Evolutionary conservation across 768 basidiomycete species (phyloP), one percentile per base, ranked within the genome.

Genomic region (Dioszegia aurantiaca): DNA sequence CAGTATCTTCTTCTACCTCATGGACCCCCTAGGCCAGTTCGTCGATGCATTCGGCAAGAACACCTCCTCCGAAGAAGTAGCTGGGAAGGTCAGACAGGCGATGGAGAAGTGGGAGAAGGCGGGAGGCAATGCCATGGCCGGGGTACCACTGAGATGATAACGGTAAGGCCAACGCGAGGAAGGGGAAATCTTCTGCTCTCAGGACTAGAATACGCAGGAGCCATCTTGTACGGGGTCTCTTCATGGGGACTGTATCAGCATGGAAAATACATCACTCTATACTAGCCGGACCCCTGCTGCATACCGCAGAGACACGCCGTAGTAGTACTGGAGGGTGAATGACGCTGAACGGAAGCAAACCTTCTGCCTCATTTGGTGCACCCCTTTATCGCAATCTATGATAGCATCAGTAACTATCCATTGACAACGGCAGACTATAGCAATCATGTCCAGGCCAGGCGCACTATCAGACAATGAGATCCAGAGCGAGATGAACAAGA

Each of bases 401-500:
- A n/a, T n/a, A n/a, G n/a, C n/a, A n/a, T n/a, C n/a, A n/a, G n/a
- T n/a, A n/a, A n/a, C n/a, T n/a, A n/a, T n/a, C n/a, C n/a, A n/a
- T n/a, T n/a, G n/a, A n/a, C n/a, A n/a, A n/a, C n/a, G n/a, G n/a
- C 43, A 44, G 23, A 14, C 33, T n/a, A 24, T 42, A 54, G 27
- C 60, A 63, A 92, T 86, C 85, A 80, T 88, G 62, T 83, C 85
- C 44, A 82, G 89, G 64, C 46, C 73, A 48, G 74, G 77, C 33
- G 74, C 90, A 24, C 79, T 94, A 58, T 92, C 91, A 73, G 94
- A 98, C 66, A 90, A 92, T 67, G 94, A 98, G 78, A 93, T 97
- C 19, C 81, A 91, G 70, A 88, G 80, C 71, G 94, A 98, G 82
- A 90, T 97, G 89, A 93, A 90, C 81, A 97, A 97, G 85, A 97